Base-by-base conservation (phyloP, 106 monocot genomes). In the Hemerocallis citrina region DNA sequence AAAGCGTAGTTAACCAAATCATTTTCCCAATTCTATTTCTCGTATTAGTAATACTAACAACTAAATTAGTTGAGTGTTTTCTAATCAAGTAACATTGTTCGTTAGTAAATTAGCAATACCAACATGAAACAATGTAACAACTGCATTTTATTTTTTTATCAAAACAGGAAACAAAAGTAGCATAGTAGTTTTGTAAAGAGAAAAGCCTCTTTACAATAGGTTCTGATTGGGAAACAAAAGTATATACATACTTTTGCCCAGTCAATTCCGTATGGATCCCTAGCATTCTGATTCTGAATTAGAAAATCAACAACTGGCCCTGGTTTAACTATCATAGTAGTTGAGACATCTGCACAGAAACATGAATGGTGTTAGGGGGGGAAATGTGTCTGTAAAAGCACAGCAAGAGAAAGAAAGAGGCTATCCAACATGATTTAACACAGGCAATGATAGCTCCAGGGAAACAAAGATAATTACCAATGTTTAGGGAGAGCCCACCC, bases 281-380 rank as follows among this genome's bases (percentile, higher is more conserved):
- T 61, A 16, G 55, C 85, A 59, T 92, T 92, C 59, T 99, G 98
- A 43, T 99, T 92, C 31, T 5, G 31, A 39, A 88, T 37, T 7
- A 99, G 85, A 52, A 99, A 99, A 40, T 92, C 85, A 28, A 92
- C 46, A 7, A 99, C 79, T 0, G 98, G 85, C 9, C 98, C 98
- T 2, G 98, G 88, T 58, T 49, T 88, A 22, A 99, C 88, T 41
- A 92, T 85, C 92, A 99, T 99, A 0, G 96, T 98, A 0, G 96
- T 98, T 24, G 96, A 98, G 8, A 86, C 84, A 91, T 98, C 96
- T 98, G 38, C 59, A 17, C 20, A 40, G 1, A 3, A 50, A 5
- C 24, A 40, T 19, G n/a, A n/a, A n/a, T n/a, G n/a, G n/a, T n/a
- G n/a, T n/a, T n/a, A n/a, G n/a, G n/a, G n/a, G n/a, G n/a, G n/a